phyloP scores from a whole-genome alignment of 768 basidiomycete genomes.

The Suillus paluster region DNA sequence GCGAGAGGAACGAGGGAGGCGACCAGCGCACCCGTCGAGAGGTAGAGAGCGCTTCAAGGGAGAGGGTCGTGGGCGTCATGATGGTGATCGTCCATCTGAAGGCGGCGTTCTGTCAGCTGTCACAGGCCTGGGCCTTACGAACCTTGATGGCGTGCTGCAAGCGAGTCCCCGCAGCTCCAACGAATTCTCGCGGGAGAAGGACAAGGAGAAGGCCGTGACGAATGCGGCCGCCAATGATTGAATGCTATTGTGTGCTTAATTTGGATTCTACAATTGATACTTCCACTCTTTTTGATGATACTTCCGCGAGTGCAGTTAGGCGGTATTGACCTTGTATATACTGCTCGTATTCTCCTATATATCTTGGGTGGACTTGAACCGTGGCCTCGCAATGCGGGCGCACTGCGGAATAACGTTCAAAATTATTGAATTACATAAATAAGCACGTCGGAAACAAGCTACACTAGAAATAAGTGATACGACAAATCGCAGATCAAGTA shows the following conservation, averaged over 20 bases:
- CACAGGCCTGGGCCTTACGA: conserved; percentile 31
- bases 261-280: background rate
- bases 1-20: conserved; percentile 11
- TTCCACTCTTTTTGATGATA: background rate
- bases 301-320: background rate
- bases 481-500: background rate
- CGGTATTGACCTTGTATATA: background rate
- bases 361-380: background rate
- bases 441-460: background rate
- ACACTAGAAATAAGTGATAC: background rate
- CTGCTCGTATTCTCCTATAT: background rate
- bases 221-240: background rate
- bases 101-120: conserved; percentile 27
- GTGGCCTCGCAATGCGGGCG: background rate
- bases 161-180: conserved; percentile 13
- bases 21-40: background rate
- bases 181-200: conserved; percentile 22
- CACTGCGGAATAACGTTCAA: background rate
- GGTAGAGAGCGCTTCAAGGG: conserved; percentile 15
- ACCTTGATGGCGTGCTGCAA: conserved; percentile 21
- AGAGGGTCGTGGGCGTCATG: background rate
- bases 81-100: background rate
- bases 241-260: background rate
- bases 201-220: background rate
- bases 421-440: background rate